Evolutionary conservation across 768 basidiomycete genomes (phyloP), one percentile per base, ranked within the genome.

Genomic region (Pilatotrama ljubarskyi): DNA sequence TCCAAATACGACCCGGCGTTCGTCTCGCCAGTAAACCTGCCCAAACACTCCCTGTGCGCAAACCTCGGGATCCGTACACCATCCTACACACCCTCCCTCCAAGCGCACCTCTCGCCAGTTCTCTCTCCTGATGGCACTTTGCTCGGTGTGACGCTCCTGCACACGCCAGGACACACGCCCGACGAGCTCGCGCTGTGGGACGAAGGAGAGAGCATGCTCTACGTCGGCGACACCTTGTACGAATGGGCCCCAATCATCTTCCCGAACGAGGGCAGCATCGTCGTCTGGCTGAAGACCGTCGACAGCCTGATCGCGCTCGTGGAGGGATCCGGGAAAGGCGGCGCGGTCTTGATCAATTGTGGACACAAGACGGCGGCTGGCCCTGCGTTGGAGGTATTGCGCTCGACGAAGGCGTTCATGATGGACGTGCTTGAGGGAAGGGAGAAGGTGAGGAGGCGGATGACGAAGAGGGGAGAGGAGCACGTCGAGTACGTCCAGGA

Each of bases 171-270:
- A 25, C 84, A 85, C 58, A 84, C 80, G 0, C 84, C 83, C 2
- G 84, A 85, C 70, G 79, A 83, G 63, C 68, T 84, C n/a, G 82
- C 82, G 0, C 62, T 84, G 3, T 85, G 81, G 72, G 81, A 84
- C 55, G 70, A 68, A 13, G 67, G 61, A 6, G 83, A 84, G 52
- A 71, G 69, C 61, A 81, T 83, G 82, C 70, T 84, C 1, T 85
- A 83, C 49, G 81, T 82, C 11, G 84, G 84, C 2, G 84, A 85
- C 60, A 78, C 81, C 44, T 70, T 83, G 42, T 84, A 85, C 61
- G 83, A 85, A 64, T 69, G 77, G 54, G 82, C 78, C 36, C 77
- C 74, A 5, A 84, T 84, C 66, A 80, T 84, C 64, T 84, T 85
- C 66, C 78, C 83, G 0, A 74, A 70, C 35, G 78, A 82, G 66